Percentiles rank a stretch among this genome's conserved stretches.
Conservation (phyloP, 306 rosid genomes). For the Geum urbanum region DNA sequence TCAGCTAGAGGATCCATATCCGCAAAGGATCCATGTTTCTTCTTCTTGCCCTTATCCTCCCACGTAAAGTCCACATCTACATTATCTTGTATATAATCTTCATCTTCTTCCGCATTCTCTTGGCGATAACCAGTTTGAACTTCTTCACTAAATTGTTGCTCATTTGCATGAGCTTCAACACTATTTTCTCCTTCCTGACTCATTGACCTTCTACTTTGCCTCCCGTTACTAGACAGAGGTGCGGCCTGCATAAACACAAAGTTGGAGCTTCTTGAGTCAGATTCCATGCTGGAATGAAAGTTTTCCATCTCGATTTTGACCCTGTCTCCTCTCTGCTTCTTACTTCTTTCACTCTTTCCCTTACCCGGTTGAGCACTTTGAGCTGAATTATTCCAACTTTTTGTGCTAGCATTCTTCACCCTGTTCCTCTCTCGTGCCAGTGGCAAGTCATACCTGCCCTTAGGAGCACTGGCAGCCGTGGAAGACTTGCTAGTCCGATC, state of each 20-base stretch:
- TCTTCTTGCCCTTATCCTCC: conserved; percentile 45
- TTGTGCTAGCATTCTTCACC: conserved; percentile 35
- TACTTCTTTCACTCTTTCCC: conserved; percentile 52
- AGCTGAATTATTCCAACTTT: conserved; percentile 40
- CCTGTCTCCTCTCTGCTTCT: conserved; percentile 65
- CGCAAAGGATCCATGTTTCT: conserved; percentile 37
- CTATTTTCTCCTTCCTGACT: conserved; percentile 48
- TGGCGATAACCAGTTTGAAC: conserved; percentile 47
- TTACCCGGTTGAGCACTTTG: conserved; percentile 50
- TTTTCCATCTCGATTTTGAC: conserved; percentile 59
- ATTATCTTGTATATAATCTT: conserved; percentile 47
- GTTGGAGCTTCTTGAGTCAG: conserved; percentile 89
- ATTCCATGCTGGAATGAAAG: conserved; percentile 76
- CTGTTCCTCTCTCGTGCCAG: conserved; percentile 30
- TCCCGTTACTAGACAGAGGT: conserved; percentile 52
- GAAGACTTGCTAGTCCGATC: conserved; percentile 87
- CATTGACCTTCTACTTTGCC: conserved; percentile 44
- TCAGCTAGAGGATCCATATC: conserved; percentile 59
- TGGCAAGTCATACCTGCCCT: conserved; percentile 35
- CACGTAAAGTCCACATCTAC: conserved; percentile 44
- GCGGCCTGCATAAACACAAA: conserved; percentile 45
- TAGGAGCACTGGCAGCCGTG: conserved; percentile 79
- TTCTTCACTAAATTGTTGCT: conserved; percentile 46
- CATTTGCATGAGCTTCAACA: conserved; percentile 52
- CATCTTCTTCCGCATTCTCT: conserved; percentile 46